These are phyloP conservation scores for Aspergillus persii DNA, from an alignment of 2,329 filamentous ascomycete species.

Conservation along the genomic window DNA sequence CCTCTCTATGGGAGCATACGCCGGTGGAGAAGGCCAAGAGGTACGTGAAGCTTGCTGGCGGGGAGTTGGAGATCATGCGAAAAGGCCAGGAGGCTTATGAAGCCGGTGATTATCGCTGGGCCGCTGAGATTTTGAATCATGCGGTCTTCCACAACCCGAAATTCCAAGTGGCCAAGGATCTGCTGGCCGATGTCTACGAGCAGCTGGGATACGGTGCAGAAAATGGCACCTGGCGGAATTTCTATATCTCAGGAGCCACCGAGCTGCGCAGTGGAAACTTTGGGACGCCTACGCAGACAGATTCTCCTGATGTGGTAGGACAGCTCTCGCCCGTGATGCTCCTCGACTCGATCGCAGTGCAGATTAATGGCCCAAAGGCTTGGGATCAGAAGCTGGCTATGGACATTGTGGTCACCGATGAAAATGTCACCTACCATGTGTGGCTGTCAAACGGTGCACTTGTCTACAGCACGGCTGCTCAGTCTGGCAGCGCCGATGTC, in stretches of 20 bases:
- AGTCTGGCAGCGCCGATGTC: background rate
- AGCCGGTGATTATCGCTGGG: conserved; percentile 37
- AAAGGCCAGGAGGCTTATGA: background rate
- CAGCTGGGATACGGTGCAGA: conserved; percentile 37
- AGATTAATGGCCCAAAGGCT: conserved; percentile 4
- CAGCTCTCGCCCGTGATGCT: conserved; percentile 7
- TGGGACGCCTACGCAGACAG: background rate
- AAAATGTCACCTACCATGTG: background rate
- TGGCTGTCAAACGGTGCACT: conserved; percentile 9
- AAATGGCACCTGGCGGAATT: conserved; percentile 44
- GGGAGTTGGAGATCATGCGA: conserved; percentile 20
- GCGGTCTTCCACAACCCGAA: conserved; percentile 29
- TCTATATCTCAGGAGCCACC: conserved; percentile 34
- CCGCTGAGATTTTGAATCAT: conserved; percentile 39
- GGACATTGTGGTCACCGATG: conserved; percentile 3
- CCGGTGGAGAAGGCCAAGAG: conserved; percentile 30
- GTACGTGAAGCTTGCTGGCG: conserved; percentile 25
- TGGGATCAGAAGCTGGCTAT: conserved; percentile 3
- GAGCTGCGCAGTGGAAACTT: conserved; percentile 21
- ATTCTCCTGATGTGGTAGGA: background rate
- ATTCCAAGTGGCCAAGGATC: conserved; percentile 12
- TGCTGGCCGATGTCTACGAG: conserved; percentile 33
- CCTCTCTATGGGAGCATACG: conserved; percentile 38
- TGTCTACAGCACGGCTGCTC: background rate
- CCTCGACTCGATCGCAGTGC: conserved; percentile 4